Evolutionary conservation across 192 early-diverging fungal species (phyloP).

Genomic region (Coemansia sp.): DNA sequence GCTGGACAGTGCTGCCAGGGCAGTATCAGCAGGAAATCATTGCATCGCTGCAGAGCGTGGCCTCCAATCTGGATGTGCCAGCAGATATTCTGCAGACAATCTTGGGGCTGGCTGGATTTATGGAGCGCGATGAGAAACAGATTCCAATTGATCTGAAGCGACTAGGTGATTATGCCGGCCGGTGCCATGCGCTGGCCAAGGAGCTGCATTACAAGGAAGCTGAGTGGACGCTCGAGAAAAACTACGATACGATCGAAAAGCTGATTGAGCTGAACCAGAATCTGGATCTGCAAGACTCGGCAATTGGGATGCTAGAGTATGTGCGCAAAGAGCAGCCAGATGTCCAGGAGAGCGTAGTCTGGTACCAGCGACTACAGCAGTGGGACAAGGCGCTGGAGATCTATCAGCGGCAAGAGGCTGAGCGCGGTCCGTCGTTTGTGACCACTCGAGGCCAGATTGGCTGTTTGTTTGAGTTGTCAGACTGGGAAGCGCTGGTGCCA

Average conservation of each 20-base stretch:
- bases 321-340: constrained; percentile 76
- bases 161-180: constrained; percentile 83
- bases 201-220: constrained; percentile 98
- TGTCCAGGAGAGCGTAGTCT: constrained; percentile 82
- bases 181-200: constrained; percentile 95
- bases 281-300: constrained; percentile 94
- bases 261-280: constrained; percentile 94
- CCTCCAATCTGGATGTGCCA: constrained; percentile 80
- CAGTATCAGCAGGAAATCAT: constrained; percentile 92
- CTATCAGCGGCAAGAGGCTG: constrained; percentile 71
- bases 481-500: constrained; percentile 82
- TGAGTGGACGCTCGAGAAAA: constrained; percentile 82
- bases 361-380: constrained; percentile 90
- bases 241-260: constrained; percentile 82
- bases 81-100: constrained; percentile 88
- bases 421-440: constrained; percentile 27
- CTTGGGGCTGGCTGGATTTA: constrained; percentile 94
- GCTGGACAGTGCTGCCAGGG: constrained; percentile 90
- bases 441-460: constrained; percentile 84
- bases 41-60: constrained; percentile 76
- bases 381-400: constrained; percentile 92
- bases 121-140: constrained; percentile 97
- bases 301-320: constrained; percentile 88
- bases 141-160: constrained; percentile 90
- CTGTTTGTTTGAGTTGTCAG: constrained; percentile 88